Base-by-base conservation (phyloP, 2,329 filamentous ascomycete genomes). In the Xylaria multiplex region DNA sequence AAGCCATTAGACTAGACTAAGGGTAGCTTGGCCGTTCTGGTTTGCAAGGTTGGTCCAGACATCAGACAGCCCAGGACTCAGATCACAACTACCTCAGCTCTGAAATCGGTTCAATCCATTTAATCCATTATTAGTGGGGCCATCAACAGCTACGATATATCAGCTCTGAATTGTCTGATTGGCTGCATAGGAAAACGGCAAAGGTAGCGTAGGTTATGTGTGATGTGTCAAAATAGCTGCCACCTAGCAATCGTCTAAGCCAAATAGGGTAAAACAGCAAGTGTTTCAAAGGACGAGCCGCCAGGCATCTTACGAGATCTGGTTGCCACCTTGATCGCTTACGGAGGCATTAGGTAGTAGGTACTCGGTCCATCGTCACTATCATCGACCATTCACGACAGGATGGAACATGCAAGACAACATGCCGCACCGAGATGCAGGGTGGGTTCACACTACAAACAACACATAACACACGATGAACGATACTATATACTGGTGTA, bases 131-230 rank as follows among this genome's bases (percentile, higher is more conserved):
- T 5, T 27, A 27, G 27, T 27, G 27, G 27, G 27, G 27, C 27
- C 27, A 27, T 27, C 27, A 27, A 27, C 3, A 27, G 27, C 27
- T 27, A 27, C 27, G 5, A 27, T 27, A 27, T 27, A 27, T 67
- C 68, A 67, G 64, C 61, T 67, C 40, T 24, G 43, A 60, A 50
- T 63, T 65, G 59, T 69, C 64, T 74, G 53, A 75, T 70, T 74
- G 72, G 69, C 48, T 40, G 52, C 37, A 22, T 35, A n/a, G 54
- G 9, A 53, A 56, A 56, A 55, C 53, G 30, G 50, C 7, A 67
- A 46, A 62, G 61, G 59, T 42, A 60, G 67, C 58, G 67, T 62
- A 56, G 8, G 35, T 9, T 37, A 19, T 19, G 35, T 37, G 35
- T 37, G 60, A 70, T 68, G 65, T 62, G 64, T 71, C 69, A 63